phyloP scores from a whole-genome alignment of 352 stramenopile species.

The Phytopythium sindhum region DNA sequence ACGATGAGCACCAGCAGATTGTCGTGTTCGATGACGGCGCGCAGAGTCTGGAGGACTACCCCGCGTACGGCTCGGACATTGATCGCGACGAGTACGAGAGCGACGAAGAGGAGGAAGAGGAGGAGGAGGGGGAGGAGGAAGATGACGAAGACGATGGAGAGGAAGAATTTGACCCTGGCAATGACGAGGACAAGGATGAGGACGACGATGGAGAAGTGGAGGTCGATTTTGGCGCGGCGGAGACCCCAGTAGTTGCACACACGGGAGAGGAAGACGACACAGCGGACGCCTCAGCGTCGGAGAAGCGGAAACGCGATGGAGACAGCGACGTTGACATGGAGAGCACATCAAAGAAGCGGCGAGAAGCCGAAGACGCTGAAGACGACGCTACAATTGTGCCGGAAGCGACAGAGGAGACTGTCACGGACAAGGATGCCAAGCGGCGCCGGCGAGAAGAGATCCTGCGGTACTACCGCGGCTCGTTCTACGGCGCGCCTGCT shows the following conservation, averaged over 20 bases:
- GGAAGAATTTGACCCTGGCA: constrained; percentile 42
- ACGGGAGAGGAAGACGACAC: constrained; percentile 17
- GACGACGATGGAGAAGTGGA: constrained; percentile 57
- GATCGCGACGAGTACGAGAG: constrained; percentile 57
- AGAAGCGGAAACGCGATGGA: constrained; percentile 34
- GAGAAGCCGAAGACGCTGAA: constrained; percentile 24
- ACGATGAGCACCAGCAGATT: constrained; percentile 79
- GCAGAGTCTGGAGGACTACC: constrained; percentile 66
- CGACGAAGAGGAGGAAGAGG: constrained; percentile 57
- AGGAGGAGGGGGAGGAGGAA: constrained; percentile 46
- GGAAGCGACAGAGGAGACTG: constrained; percentile 17
- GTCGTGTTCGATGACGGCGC: constrained; percentile 83
- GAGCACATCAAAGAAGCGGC: constrained; percentile 18
- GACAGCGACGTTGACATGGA: constrained; percentile 33
- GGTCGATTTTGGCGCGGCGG: constrained; percentile 20
- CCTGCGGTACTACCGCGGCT: constrained; percentile 93
- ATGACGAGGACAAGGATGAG: constrained; percentile 52
- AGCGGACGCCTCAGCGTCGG: constrained; percentile 15
- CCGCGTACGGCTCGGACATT: constrained; percentile 80
- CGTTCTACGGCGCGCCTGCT: constrained; percentile 77
- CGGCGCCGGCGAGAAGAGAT: constrained; percentile 74
- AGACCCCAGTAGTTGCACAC: constrained; percentile 5
- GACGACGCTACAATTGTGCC: constrained; percentile 19
- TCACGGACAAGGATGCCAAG: constrained; percentile 39
- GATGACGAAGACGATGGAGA: constrained; percentile 40